Conservation (phyloP, 140 eudicot genomes). For the Senecio squalidus region DNA sequence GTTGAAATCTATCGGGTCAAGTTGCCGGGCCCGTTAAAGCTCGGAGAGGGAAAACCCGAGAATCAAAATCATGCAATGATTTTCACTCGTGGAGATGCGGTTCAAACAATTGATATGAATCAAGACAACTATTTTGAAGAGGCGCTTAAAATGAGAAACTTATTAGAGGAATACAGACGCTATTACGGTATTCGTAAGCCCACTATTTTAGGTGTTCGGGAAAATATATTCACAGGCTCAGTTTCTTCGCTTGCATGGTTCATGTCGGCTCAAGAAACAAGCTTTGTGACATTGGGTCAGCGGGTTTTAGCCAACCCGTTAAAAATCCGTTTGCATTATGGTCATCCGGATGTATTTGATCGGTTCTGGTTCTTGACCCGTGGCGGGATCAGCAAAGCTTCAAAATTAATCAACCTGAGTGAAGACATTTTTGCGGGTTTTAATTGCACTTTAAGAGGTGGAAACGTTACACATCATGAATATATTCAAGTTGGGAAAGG, state of each 20-base stretch:
- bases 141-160: constrained; percentile 84
- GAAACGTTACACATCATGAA: constrained; percentile 90
- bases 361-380: constrained; percentile 91
- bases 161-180: constrained; percentile 63
- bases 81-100: constrained; percentile 91
- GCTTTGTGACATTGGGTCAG: constrained; percentile 91
- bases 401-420: constrained; percentile 75
- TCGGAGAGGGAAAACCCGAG: constrained; percentile 96
- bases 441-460: constrained; percentile 88
- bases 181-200: constrained; percentile 80
- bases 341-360: constrained; percentile 91
- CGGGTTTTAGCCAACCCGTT: constrained; percentile 92
- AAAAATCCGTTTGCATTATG: constrained; percentile 90
- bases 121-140: constrained; percentile 92
- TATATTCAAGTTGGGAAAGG: constrained; percentile 93
- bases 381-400: constrained; percentile 91
- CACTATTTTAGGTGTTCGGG: constrained; percentile 79
- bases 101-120: constrained; percentile 94
- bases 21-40: constrained; percentile 90
- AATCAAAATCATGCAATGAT: constrained; percentile 87
- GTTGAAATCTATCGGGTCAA: constrained; percentile 88
- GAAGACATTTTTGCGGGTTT: constrained; percentile 96
- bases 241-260: constrained; percentile 95
- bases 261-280: constrained; percentile 93
- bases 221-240: constrained; percentile 85